phyloP scores from a whole-genome alignment of 2,329 filamentous ascomycete genomes.

The Coleophoma eucalyptorum region DNA sequence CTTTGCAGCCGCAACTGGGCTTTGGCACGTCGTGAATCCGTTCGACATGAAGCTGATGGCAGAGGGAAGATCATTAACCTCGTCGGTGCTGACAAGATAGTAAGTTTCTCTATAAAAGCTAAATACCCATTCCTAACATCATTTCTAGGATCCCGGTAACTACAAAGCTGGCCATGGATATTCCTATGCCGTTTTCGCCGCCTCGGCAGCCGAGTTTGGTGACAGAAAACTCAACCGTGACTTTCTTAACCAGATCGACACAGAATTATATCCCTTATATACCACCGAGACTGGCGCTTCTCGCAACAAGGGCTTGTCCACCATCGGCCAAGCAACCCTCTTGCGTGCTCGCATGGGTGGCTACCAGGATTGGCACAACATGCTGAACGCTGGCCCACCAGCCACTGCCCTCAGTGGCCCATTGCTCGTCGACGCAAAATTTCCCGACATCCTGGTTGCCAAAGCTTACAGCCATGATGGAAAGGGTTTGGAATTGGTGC shows the following conservation, averaged over 20 bases:
- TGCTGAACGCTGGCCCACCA: background rate
- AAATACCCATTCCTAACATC: background rate
- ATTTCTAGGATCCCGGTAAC: slow-evolving; percentile 8
- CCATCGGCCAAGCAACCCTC: background rate
- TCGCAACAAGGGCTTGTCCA: slow-evolving; percentile 6
- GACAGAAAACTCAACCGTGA: slow-evolving; percentile 3
- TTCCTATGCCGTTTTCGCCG: background rate
- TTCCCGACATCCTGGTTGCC: slow-evolving; percentile 11
- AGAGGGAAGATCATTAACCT: slow-evolving; percentile 1
- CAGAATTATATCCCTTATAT: slow-evolving; percentile 1
- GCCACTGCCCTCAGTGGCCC: slow-evolving; percentile 4
- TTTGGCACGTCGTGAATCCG: background rate
- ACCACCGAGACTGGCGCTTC: slow-evolving; percentile 1
- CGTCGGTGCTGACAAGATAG: slow-evolving; percentile 11
- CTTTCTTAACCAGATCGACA: slow-evolving; percentile 3
- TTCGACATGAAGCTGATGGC: slow-evolving; percentile 3
- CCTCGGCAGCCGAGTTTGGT: slow-evolving; percentile 8
- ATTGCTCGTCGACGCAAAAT: slow-evolving; percentile 5
- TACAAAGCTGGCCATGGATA: slow-evolving; percentile 6
- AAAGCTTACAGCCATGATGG: slow-evolving; percentile 5
- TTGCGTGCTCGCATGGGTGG: slow-evolving; percentile 1
- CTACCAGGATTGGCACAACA: slow-evolving; percentile 3
- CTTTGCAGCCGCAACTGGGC: slow-evolving; percentile 3
- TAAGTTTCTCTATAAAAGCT: background rate
- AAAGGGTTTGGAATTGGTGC: slow-evolving; percentile 3